Base-by-base conservation (phyloP, 257 asterid species). In the Jacaranda copaia region DNA sequence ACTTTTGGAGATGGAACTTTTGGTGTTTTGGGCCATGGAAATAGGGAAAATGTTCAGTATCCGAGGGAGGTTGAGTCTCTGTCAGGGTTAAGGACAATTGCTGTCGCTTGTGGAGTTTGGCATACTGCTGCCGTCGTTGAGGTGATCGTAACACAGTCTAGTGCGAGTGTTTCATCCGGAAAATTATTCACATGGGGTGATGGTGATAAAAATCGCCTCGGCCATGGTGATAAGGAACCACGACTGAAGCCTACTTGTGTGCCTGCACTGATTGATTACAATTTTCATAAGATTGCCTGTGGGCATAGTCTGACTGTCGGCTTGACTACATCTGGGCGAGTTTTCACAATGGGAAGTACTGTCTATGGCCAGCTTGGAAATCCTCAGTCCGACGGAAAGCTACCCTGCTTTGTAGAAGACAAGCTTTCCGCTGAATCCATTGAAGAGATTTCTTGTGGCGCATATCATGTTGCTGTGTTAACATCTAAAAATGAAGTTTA, bases 91-190 rank as follows among this genome's bases (percentile, higher is more conserved):
- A 84, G 98, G 86, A 94, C 97, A 1, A 75, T 92, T 68, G 88
- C 98, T 19, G 97, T 91, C 70, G 93, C 98, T 40, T 94, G 98
- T 82, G 98, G 98, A 19, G 98, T 93, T 70, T 93, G 98, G 98
- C 98, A 93, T 78, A 93, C 98, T 38, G 96, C 98, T 60, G 97
- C 98, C 39, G 90, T 94, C 16, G 97, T 94, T 42, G 97, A 94
- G 79, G 98, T 94, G 18, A 90, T 94, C 3, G 96, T 80, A 68
- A 92, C 96, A 5, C 98, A 92, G 63, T 87, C 97, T 40, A 88
- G 91, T 80, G 82, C 97, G 25, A 92, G 94, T 77, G 79, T 87
- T 74, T 87, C 98, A 13, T 92, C 98, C 45, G 97, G 96, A 53
- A 94, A 94, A 79, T 79, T 94, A 78, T 94, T 94, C 81, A 94